Percentiles rank a stretch among this genome's conserved stretches.
Evolutionary conservation across 2,329 filamentous ascomycete genomes (phyloP).

Genomic region (Chaetomium strumarium): DNA sequence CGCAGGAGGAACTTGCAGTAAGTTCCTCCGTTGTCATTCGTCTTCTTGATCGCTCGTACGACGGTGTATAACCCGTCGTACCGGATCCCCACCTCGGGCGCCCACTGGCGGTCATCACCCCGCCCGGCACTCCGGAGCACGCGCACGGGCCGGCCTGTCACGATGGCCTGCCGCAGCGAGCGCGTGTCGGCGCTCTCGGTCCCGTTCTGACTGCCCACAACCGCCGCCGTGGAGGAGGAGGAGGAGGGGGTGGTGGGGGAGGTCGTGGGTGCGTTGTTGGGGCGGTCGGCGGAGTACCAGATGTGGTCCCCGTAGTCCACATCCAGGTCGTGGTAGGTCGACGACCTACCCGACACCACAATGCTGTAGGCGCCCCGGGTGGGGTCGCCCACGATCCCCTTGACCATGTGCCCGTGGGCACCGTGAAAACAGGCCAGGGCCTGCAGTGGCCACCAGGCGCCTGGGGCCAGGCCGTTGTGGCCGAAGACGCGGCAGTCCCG

Average conservation of each 20-base stretch:
- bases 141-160: conserved; percentile 21
- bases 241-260: too few species aligned
- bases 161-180: conserved; percentile 20
- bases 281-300: conserved; percentile 27
- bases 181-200: conserved; percentile 18
- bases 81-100: conserved; percentile 28
- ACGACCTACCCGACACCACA: conserved; percentile 38
- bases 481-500: conserved; percentile 20
- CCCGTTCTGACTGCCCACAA: background rate
- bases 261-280: too few species aligned
- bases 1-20: conserved; percentile 23
- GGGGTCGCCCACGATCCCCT: conserved; percentile 45
- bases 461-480: conserved; percentile 32
- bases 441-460: conserved; percentile 51
- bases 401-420: conserved; percentile 44
- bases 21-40: conserved; percentile 15
- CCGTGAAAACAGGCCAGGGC: conserved; percentile 46
- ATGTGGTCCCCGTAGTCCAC: conserved; percentile 22
- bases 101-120: conserved; percentile 1
- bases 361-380: conserved; percentile 47
- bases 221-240: too few species aligned
- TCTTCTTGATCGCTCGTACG: background rate
- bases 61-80: conserved; percentile 35
- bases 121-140: conserved; percentile 27
- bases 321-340: conserved; percentile 25